A percentile compares a stretch with the other conserved stretches of the same genome.
Evolutionary conservation across 495 filamentous ascomycete genomes (phyloP).

Genomic region (Penicillium macrosclerotiorum): DNA sequence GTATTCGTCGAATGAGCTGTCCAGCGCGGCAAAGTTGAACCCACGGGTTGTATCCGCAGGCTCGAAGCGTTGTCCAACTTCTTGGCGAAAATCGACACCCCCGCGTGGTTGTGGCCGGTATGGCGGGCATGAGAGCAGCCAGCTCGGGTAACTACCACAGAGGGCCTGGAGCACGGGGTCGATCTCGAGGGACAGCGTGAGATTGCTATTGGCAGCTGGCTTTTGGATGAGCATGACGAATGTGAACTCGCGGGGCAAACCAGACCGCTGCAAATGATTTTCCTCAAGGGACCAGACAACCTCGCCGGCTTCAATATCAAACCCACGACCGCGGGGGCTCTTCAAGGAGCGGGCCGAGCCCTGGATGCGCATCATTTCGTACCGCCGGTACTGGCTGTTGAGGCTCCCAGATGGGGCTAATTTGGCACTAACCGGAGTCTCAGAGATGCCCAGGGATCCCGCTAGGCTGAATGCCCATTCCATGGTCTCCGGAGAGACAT

Average conservation of each 20-base stretch:
- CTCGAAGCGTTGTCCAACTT: constrained; percentile 41
- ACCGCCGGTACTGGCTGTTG: constrained; percentile 41
- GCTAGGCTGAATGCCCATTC: constrained; percentile 52
- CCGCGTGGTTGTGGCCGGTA: constrained; percentile 30
- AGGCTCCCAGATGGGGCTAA: constrained; percentile 41
- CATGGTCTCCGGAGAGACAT: constrained; percentile 51
- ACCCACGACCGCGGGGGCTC: constrained; percentile 29
- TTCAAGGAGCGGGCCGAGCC: constrained; percentile 44
- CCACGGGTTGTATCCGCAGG: constrained; percentile 24
- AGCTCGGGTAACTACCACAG: constrained; percentile 32
- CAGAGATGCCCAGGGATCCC: constrained; percentile 47
- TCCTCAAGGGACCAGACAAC: constrained; percentile 54
- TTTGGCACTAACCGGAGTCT: constrained; percentile 43
- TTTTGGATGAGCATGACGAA: constrained; percentile 53
- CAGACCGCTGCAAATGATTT: constrained; percentile 48
- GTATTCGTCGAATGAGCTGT: constrained; percentile 42
- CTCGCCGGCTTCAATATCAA: constrained; percentile 43
- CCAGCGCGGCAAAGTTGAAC: constrained; percentile 42
- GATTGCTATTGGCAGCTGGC: constrained; percentile 26
- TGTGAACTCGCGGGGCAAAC: constrained; percentile 54
- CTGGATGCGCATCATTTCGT: constrained; percentile 56
- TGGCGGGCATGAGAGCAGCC: constrained; percentile 24
- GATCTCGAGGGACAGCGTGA: constrained; percentile 34
- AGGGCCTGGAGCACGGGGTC: constrained; percentile 39
- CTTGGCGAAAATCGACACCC: constrained; percentile 31